Conservation (phyloP, 371 early-diverging fungal species). For the Circinella minor region DNA sequence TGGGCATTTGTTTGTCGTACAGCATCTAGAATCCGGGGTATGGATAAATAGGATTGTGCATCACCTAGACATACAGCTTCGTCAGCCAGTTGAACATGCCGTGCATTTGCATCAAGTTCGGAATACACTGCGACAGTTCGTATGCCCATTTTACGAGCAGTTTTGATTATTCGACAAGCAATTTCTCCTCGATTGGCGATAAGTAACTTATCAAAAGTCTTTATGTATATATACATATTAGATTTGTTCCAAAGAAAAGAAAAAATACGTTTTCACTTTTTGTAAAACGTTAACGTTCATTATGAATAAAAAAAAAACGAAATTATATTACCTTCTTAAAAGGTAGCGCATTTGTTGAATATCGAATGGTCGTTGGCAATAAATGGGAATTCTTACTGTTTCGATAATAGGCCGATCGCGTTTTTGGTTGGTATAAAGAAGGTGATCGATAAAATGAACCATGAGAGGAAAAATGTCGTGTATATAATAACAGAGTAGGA, state of each 20-base stretch:
- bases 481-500: background rate
- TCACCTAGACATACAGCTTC: constrained; percentile 76
- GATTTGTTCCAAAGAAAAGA: background rate
- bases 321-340: background rate
- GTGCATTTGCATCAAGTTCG: constrained; percentile 79
- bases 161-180: constrained; percentile 58
- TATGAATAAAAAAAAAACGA: background rate
- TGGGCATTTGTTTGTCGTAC: constrained; percentile 68
- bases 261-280: background rate
- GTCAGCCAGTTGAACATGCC: constrained; percentile 84
- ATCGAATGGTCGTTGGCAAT: background rate
- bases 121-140: constrained; percentile 59
- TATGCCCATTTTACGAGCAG: constrained; percentile 48
- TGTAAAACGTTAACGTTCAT: too few relatives aligned
- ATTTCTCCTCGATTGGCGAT: constrained; percentile 64
- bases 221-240: background rate
- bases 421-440: background rate
- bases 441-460: background rate
- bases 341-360: background rate
- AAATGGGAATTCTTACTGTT: background rate
- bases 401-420: background rate
- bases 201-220: constrained; percentile 56
- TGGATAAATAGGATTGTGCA: constrained; percentile 73
- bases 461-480: background rate
- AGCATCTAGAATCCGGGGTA: constrained; percentile 66